Base-by-base conservation (phyloP, 179 eudicot species). In the Pouteria campechiana region DNA sequence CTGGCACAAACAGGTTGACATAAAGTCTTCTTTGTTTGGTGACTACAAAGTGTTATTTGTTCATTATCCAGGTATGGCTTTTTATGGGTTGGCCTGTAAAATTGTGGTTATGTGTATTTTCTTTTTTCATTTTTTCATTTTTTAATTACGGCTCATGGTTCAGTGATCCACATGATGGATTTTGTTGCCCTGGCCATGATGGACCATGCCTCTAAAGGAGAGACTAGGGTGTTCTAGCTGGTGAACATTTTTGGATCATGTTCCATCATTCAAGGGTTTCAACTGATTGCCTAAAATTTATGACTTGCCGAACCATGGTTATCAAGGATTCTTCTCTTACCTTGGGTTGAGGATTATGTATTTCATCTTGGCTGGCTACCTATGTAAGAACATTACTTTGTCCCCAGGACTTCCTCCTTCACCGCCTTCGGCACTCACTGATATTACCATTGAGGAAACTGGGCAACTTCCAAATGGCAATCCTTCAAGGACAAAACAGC, bases 391-490 rank as follows among this genome's bases (percentile, higher is more conserved):
- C 21, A 17, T 37, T 29, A 24, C n/a, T 37, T 25, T 51, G n/a
- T n/a, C n/a, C 54, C 16, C 42, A 89, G 97, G 93, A 56, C 93
- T 89, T 21, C 97, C 97, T 9, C 75, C 95, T 7, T 68, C 95
- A 27, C 97, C 97, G 31, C 97, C 97, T 42, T 56, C 65, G 61
- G 78, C 87, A 45, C 63, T 76, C 60, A 76, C 88, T 3, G 70
- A 70, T 38, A 52, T 55, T 55, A 72, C 61, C 41, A 58, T 61
- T 32, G 61, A 76, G 18, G 45, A 66, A 37, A 54, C 82, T 35
- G 78, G 76, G 20, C 72, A 47, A 32, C 83, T 60, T 41, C 65
- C 62, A 37, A 72, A 72, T 46, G 76, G 61, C 24, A n/a, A n/a
- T n/a, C n/a, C n/a, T n/a, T n/a, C n/a, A n/a, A 73, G 75, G 72